Evolutionary conservation across 768 basidiomycete species (phyloP).

Genomic region (Ephemerocybe angulata): DNA sequence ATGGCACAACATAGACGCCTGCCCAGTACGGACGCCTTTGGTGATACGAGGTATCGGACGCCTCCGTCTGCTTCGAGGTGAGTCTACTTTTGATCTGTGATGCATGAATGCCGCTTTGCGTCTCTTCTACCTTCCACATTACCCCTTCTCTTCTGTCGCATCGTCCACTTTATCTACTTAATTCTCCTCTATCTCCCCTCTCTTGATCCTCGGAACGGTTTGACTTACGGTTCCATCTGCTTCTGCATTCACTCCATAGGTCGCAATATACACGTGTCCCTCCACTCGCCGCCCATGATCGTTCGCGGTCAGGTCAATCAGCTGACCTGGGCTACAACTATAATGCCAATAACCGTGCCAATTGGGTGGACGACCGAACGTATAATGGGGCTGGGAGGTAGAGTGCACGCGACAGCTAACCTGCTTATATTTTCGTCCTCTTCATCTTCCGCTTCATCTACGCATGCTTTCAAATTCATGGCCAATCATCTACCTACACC

Average conservation of each 20-base stretch:
- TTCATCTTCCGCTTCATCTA: no score
- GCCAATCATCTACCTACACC: no score
- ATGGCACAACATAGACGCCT: constrained; percentile 12
- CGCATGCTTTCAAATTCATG: no score
- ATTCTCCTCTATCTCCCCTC: not conserved
- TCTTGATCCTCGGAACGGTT: not conserved
- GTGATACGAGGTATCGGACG: constrained; percentile 1
- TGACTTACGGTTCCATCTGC: not conserved
- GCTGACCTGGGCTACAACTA: constrained; percentile 23
- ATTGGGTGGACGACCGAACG: constrained; percentile 45
- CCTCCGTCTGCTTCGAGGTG: constrained; percentile 23
- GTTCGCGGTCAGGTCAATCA: constrained; percentile 21
- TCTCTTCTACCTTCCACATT: constrained; percentile 1
- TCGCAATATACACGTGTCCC: constrained; percentile 28
- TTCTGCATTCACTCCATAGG: constrained; percentile 11
- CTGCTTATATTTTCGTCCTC: no score
- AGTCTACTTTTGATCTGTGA: constrained; percentile 8
- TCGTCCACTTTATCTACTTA: no score
- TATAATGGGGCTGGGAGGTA: no score
- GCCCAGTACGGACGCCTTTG: constrained; percentile 1
- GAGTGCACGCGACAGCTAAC: no score
- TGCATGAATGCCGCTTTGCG: not conserved
- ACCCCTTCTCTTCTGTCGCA: no score
- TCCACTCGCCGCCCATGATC: constrained; percentile 23
- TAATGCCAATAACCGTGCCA: constrained; percentile 26